phyloP scores from a whole-genome alignment of 768 basidiomycete species.

The Lactarius sanguifluus region DNA sequence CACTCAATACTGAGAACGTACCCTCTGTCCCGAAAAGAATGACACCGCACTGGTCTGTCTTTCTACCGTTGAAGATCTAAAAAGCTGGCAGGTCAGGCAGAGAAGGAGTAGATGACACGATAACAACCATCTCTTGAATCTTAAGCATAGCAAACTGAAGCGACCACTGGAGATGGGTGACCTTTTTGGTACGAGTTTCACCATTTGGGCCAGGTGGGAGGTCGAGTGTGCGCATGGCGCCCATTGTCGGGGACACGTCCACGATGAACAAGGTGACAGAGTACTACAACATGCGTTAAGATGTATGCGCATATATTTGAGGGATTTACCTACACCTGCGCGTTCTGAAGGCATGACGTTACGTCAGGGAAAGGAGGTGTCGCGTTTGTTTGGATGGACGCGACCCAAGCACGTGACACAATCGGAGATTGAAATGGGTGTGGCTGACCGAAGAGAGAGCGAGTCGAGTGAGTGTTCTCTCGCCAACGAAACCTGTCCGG shows the following conservation, averaged over 20 bases:
- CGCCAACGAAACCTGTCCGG: conserved; percentile 25
- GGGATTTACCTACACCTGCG: conserved; percentile 59
- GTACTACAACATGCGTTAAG: conserved; percentile 46
- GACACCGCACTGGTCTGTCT: conserved; percentile 94
- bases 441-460: conserved; percentile 18
- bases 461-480: background rate
- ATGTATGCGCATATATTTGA: conserved; percentile 28
- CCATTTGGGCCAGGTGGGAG: conserved; percentile 53
- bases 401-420: conserved; percentile 7
- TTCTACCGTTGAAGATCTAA: conserved; percentile 87
- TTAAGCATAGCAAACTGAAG: conserved; percentile 88
- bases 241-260: conserved; percentile 89
- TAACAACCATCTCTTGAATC: conserved; percentile 83
- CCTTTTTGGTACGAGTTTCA: conserved; percentile 51
- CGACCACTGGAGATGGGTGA: conserved; percentile 77
- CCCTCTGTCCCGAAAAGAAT: conserved; percentile 85
- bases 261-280: conserved; percentile 88
- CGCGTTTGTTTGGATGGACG: background rate
- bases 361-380: background rate
- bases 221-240: conserved; percentile 54
- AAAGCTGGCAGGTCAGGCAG: conserved; percentile 6
- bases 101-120: conserved; percentile 9
- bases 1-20: conserved; percentile 33
- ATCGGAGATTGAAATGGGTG: conserved; percentile 15
- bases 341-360: conserved; percentile 68